Evolutionary conservation across 2,329 filamentous ascomycete genomes (phyloP).

Genomic region (Aspergillus aculeatinus): DNA sequence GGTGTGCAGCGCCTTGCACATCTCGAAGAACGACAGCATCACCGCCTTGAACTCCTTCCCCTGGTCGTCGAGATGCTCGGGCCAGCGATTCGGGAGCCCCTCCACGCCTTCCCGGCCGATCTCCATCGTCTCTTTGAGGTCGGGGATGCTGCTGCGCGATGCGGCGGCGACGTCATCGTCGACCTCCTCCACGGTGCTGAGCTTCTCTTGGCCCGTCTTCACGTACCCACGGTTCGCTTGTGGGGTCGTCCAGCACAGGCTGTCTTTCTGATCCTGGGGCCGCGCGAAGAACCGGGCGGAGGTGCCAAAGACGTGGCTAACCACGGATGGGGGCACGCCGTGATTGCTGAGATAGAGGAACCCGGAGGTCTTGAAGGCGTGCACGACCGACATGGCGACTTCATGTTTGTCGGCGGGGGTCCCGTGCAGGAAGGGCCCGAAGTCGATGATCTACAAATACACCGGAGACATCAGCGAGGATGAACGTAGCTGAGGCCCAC

Average conservation of each 20-base stretch:
- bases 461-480: background rate
- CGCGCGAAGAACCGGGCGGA: slow-evolving; percentile 72
- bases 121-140: slow-evolving; percentile 60
- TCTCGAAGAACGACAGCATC: slow-evolving; percentile 74
- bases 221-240: slow-evolving; percentile 74
- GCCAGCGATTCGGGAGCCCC: slow-evolving; percentile 76
- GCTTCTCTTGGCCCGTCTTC: slow-evolving; percentile 69
- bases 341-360: slow-evolving; percentile 88
- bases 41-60: slow-evolving; percentile 64
- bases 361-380: slow-evolving; percentile 80
- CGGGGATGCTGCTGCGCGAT: slow-evolving; percentile 52
- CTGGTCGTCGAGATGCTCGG: slow-evolving; percentile 52
- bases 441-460: slow-evolving; percentile 68
- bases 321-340: slow-evolving; percentile 61
- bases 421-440: slow-evolving; percentile 68
- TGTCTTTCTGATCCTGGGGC: slow-evolving; percentile 61
- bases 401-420: slow-evolving; percentile 58
- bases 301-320: slow-evolving; percentile 63
- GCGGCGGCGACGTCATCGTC: slow-evolving; percentile 51
- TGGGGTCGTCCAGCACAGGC: slow-evolving; percentile 68
- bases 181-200: slow-evolving; percentile 49
- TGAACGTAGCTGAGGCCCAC: background rate
- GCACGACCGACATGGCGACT: slow-evolving; percentile 69
- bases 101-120: slow-evolving; percentile 61
- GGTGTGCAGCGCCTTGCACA: slow-evolving; percentile 71